phyloP scores from a whole-genome alignment of 2,329 filamentous ascomycete species.

The Fusarium compactum region DNA sequence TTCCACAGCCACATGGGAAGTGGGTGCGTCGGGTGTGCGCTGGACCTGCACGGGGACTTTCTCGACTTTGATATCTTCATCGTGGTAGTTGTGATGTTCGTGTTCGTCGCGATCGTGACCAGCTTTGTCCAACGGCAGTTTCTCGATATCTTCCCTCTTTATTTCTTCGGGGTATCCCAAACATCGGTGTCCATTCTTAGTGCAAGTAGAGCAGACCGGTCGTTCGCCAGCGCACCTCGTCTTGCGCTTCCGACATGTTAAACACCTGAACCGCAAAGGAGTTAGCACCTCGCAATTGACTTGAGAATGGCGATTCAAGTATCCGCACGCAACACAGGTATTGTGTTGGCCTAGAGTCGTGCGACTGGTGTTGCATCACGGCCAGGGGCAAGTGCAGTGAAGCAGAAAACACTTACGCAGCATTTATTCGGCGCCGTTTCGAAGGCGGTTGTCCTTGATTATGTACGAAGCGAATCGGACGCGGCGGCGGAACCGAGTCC shows the following conservation, averaged over 20 bases:
- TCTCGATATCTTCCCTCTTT: slow-evolving; percentile 58
- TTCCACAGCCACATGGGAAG: slow-evolving; percentile 13
- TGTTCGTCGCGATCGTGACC: slow-evolving; percentile 42
- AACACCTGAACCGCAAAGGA: slow-evolving; percentile 41
- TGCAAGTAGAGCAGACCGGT: slow-evolving; percentile 78
- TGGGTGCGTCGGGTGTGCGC: slow-evolving; percentile 23
- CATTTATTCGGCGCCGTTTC: slow-evolving; percentile 82
- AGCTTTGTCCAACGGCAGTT: slow-evolving; percentile 21
- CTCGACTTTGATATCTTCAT: slow-evolving; percentile 54
- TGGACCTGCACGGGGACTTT: slow-evolving; percentile 28
- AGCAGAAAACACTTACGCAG: slow-evolving; percentile 70
- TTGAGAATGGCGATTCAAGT: background rate
- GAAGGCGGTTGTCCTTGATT: slow-evolving; percentile 84
- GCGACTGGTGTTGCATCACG: slow-evolving; percentile 1
- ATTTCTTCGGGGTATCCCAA: slow-evolving; percentile 72
- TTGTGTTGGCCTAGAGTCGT: background rate
- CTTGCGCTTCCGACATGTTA: slow-evolving; percentile 78
- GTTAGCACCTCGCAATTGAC: slow-evolving; percentile 26
- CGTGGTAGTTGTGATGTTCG: slow-evolving; percentile 49
- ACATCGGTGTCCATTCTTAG: slow-evolving; percentile 77
- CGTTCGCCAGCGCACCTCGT: slow-evolving; percentile 81
- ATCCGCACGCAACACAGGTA: background rate
- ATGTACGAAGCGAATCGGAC: slow-evolving; percentile 82
- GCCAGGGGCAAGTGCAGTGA: background rate
- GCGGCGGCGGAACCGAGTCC: slow-evolving; percentile 56